Conservation (phyloP, 2,329 filamentous ascomycete species). For the Nannizziopsis arthrosporioides region DNA sequence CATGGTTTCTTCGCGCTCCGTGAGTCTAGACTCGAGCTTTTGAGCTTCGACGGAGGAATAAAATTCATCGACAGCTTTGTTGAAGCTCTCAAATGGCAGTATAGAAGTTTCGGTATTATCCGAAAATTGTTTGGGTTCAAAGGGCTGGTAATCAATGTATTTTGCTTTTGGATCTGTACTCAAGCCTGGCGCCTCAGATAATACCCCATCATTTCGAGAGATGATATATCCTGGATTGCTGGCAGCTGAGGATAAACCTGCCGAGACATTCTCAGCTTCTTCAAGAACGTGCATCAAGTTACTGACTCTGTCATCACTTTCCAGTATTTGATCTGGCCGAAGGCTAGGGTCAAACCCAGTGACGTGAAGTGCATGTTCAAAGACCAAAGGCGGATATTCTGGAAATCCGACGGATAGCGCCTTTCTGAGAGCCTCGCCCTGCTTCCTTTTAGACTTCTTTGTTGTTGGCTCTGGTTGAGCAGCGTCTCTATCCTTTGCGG, state of each 20-base stretch:
- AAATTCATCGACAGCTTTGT: conserved; percentile 89
- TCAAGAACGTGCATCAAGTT: conserved; percentile 56
- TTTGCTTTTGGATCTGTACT: conserved; percentile 25
- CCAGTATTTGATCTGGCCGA: conserved; percentile 58
- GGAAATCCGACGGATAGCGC: conserved; percentile 73
- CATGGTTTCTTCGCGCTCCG: conserved; percentile 69
- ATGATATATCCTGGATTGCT: conserved; percentile 76
- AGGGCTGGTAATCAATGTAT: conserved; percentile 94
- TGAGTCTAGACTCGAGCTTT: conserved; percentile 70
- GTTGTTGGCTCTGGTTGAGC: conserved; percentile 17
- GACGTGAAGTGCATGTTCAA: conserved; percentile 71
- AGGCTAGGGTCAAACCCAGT: conserved; percentile 57
- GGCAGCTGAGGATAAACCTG: conserved; percentile 54
- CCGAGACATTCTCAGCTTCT: conserved; percentile 57
- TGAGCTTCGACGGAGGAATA: conserved; percentile 94
- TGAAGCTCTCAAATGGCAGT: conserved; percentile 72
- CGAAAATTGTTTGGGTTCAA: conserved; percentile 69
- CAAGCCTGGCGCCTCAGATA: conserved; percentile 28
- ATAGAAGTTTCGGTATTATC: conserved; percentile 54
- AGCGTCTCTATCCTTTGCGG: conserved; percentile 40
- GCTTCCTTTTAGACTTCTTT: conserved; percentile 64
- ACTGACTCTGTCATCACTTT: conserved; percentile 52
- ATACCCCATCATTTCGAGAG: conserved; percentile 46
- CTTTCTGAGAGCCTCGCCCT: conserved; percentile 63
- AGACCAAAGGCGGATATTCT: conserved; percentile 74